Evolutionary conservation across 2,329 filamentous ascomycete genomes (phyloP), one percentile per base, ranked within the genome.

Genomic region (Neonectria neomacrospora): DNA sequence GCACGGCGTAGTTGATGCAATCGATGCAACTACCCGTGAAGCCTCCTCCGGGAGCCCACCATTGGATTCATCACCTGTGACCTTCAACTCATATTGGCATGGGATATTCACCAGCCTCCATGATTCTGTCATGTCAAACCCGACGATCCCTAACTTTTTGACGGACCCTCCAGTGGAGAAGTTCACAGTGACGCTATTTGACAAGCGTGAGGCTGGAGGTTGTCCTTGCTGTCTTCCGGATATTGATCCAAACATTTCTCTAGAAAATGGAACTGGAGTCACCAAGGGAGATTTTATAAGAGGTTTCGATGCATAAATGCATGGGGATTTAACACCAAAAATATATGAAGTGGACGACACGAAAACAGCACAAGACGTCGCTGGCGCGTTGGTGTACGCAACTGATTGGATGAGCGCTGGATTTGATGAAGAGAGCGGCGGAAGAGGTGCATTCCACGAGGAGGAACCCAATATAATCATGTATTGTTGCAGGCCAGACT

Each of bases 11-110:
- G 23, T 64, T 2, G 16, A 47, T 5, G 41, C 48, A 12, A 30
- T 66, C 9, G 9, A 12, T 11, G 22, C 18, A 14, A 39, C 52
- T 2, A 60, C 63, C 10, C 37, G 45, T 10, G 34, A 61, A 8
- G 57, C 53, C 9, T 64, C 58, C 3, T 26, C 48, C 2, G 12
- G 28, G 11, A 58, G 64, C 20, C 64, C 55, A 3, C 6, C 57
- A 23, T 30, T 55, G 41, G 57, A 55, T 18, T 34, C 57, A 14
- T 58, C 54, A 2, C 22, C 23, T 7, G 39, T 30, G 10, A 37
- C 39, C 16, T 64, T 61, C 45, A 48, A 58, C 18, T 18, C 14
- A 3, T 64, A 64, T 30, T 66, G 64, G 64, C 56, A 50, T 12
- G 32, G 18, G 3, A 12, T 66, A 16, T 66, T 61, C 18, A 53